Conservation (phyloP, 192 early-diverging fungal species). For the Coemansia umbellata region DNA sequence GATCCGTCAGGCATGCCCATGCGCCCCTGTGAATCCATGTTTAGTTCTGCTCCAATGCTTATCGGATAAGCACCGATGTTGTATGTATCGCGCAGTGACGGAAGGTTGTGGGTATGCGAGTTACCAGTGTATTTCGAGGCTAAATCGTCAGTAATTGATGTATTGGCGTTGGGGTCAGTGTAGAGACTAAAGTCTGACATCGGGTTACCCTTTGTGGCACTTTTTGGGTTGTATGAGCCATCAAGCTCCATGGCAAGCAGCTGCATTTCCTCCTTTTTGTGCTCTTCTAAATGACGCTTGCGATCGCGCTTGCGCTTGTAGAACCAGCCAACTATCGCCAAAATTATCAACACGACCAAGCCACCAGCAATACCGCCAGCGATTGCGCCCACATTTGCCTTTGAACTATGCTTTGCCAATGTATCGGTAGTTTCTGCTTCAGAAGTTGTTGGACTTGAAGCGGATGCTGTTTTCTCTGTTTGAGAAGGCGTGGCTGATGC, state of each 20-base stretch:
- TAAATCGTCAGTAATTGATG: slow-evolving; percentile 36
- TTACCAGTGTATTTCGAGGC: slow-evolving; percentile 40
- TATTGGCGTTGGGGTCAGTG: slow-evolving; percentile 8
- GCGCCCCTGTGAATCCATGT: slow-evolving; percentile 44
- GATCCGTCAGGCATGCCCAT: slow-evolving; percentile 43
- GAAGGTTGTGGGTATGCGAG: slow-evolving; percentile 20
- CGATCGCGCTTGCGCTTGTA: slow-evolving; percentile 35
- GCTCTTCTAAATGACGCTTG: slow-evolving; percentile 36
- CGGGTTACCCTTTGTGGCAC: slow-evolving; percentile 1
- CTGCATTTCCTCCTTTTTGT: slow-evolving; percentile 43
- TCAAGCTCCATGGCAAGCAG: slow-evolving; percentile 41
- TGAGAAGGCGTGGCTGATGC: background rate
- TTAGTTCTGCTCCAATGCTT: slow-evolving; percentile 28
- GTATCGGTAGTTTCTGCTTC: background rate
- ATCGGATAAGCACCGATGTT: slow-evolving; percentile 5
- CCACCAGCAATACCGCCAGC: slow-evolving; percentile 29
- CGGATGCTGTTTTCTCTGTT: background rate
- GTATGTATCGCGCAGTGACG: slow-evolving; percentile 16
- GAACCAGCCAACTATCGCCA: slow-evolving; percentile 21
- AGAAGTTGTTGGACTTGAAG: background rate
- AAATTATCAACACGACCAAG: slow-evolving; percentile 10
- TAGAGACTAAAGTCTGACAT: slow-evolving; percentile 20
- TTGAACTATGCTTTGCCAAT: background rate
- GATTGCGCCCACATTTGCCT: slow-evolving; percentile 24
- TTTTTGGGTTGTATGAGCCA: slow-evolving; percentile 38